Percentiles rank a stretch among this genome's conserved stretches.
Evolutionary conservation across 2,329 filamentous ascomycete species (phyloP).

Genomic region (Trichoderma sp.): DNA sequence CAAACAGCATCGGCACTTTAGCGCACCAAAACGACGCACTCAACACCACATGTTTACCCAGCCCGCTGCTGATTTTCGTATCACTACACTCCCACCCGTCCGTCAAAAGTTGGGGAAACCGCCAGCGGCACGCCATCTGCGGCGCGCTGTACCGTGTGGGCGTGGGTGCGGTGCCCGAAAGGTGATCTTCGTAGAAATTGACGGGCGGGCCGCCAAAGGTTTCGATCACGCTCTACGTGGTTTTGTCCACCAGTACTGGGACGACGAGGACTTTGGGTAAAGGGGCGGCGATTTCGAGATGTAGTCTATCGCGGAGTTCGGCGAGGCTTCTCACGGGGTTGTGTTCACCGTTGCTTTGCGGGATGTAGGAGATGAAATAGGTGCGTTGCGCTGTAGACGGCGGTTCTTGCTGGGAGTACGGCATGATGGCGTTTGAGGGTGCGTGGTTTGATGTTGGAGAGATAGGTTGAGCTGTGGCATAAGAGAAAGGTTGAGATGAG

Average conservation of each 20-base stretch:
- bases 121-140: neutral
- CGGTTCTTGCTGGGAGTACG: no score
- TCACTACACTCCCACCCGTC: neutral
- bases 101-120: neutral
- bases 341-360: no score
- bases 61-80: neutral
- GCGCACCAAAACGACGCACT: neutral
- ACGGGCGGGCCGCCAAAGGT: neutral
- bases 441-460: neutral
- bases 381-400: no score
- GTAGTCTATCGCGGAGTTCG: neutral
- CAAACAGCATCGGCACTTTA: neutral
- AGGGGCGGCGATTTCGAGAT: neutral
- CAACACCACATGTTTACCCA: neutral
- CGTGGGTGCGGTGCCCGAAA: rapidly evolving
- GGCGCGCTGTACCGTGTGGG: neutral
- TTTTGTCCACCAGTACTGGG: neutral
- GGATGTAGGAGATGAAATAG: no score
- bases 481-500: neutral
- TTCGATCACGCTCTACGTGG: neutral
- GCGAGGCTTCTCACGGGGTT: no score
- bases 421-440: no score
- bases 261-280: neutral
- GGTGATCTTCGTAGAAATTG: neutral
- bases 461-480: neutral